phyloP scores from a whole-genome alignment of 768 basidiomycete genomes.

The Hydnomerulius pinastri region DNA sequence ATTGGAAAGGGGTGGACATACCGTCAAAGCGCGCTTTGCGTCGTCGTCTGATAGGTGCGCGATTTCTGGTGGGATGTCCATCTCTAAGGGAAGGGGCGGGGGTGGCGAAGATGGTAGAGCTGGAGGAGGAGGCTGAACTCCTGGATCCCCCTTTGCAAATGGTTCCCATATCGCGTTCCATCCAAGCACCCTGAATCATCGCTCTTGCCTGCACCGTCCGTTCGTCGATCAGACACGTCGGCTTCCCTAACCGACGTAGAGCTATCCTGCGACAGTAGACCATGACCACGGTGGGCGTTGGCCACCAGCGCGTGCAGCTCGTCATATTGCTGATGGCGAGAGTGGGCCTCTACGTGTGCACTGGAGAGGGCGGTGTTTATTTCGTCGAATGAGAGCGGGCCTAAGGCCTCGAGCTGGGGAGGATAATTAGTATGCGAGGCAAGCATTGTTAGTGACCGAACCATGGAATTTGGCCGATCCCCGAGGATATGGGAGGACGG shows the following conservation, averaged over 20 bases:
- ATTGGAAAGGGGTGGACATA: slow-evolving; percentile 9
- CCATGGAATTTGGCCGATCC: no score
- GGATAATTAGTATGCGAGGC: slow-evolving; percentile 7
- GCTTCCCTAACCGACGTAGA: no score
- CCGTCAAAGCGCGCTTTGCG: slow-evolving; percentile 21
- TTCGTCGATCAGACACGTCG: no score
- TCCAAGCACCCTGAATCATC: no score
- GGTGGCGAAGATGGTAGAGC: no score
- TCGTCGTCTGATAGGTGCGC: slow-evolving; percentile 22
- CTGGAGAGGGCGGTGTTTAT: slow-evolving; percentile 24
- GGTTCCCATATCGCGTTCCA: no score
- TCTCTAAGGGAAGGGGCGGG: not conserved
- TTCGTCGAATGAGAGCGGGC: slow-evolving; percentile 27
- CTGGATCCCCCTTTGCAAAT: no score
- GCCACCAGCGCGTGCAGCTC: slow-evolving; percentile 20
- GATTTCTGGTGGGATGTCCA: slow-evolving; percentile 15
- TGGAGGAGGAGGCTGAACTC: no score
- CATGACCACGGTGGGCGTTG: no score
- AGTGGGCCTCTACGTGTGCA: slow-evolving; percentile 24
- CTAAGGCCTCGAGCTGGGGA: not conserved
- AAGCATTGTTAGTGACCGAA: slow-evolving; percentile 19
- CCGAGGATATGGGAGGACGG: no score
- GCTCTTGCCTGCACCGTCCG: no score
- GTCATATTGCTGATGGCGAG: slow-evolving; percentile 29
- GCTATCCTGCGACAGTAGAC: no score